Evolutionary conservation across 2,329 filamentous ascomycete species (phyloP), one percentile per base, ranked within the genome.

Genomic region (Lachnellula occidentalis): DNA sequence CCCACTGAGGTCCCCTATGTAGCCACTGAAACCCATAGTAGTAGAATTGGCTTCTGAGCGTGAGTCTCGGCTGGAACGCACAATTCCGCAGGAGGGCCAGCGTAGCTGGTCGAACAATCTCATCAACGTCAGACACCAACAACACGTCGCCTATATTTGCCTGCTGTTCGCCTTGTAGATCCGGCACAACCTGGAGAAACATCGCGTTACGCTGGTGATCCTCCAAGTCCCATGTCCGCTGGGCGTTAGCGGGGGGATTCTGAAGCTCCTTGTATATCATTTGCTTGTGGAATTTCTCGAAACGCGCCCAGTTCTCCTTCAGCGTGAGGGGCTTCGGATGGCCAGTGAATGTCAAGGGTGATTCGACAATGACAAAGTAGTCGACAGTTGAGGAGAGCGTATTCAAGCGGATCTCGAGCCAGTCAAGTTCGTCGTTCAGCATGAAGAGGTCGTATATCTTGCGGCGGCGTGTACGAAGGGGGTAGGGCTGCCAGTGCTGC

Each of bases 301-400:
- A 83, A 6, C 69, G 69, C 22, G 72, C 67, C 73, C 79, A 77
- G 67, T 79, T 79, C 12, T 79, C 73, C 55, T 72, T 70, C 54
- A 85, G 73, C 36, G 73, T 66, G 12, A 85, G 71, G 1, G 78
- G 75, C 69, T 86, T 86, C 8, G 73, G 68, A 1, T 70, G 70
- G 36, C 77, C 77, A 15, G 82, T 83, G 60, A 86, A 86, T 1
- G 82, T 85, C 48, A 71, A 75, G 17, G 71, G 66, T 1, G 78
- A 76, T 70, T 87, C 83, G 49, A 86, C 75, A 34, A 87, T 75
- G 62, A 87, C 73, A 61, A 85, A 87, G 69, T 84, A 85, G 70
- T 87, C 83, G 56, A 86, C 81, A 42, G 78, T 70, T 39, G 77
- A 68, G 54, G 78, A 78, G 15, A 83, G 75, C 2, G 79, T 79